Evolutionary conservation across 208 protist genomes (phyloP).

Genomic region (Blastocrithidia nonstop): DNA sequence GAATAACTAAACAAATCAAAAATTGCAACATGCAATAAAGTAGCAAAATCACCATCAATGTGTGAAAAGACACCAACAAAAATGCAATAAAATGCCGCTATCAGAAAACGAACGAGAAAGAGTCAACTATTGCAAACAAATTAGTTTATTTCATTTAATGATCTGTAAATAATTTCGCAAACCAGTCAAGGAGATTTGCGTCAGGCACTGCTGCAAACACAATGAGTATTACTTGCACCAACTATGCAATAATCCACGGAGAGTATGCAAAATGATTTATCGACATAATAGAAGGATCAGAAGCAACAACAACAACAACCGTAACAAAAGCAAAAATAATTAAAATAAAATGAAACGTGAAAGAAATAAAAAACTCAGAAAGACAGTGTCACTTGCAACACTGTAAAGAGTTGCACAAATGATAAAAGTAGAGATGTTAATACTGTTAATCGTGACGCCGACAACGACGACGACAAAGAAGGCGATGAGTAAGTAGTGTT

Average conservation of each 20-base stretch:
- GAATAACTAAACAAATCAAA: no score
- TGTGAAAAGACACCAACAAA: neutral
- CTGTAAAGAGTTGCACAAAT: no score
- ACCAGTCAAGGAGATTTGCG: conserved; percentile 63
- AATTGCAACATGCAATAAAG: conserved; percentile 5
- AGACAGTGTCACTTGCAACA: neutral
- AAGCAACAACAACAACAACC: neutral
- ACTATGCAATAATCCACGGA: no score
- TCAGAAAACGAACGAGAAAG: no score
- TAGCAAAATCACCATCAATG: neutral
- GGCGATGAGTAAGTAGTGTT: no score
- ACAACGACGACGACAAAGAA: no score
- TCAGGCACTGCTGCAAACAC: conserved; percentile 59
- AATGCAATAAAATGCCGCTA: no score
- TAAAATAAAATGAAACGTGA: neutral
- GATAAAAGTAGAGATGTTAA: no score
- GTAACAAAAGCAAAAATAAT: neutral
- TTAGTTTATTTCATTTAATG: neutral
- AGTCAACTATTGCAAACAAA: neutral
- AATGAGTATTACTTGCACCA: conserved; percentile 28
- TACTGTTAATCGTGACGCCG: no score
- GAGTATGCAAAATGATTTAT: no score
- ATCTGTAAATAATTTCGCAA: conserved; percentile 21
- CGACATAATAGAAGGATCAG: no score
- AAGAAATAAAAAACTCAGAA: neutral